These are phyloP conservation scores for Aspergillus asperescens DNA, from an alignment of 495 filamentous ascomycete genomes.

Conservation along the genomic window DNA sequence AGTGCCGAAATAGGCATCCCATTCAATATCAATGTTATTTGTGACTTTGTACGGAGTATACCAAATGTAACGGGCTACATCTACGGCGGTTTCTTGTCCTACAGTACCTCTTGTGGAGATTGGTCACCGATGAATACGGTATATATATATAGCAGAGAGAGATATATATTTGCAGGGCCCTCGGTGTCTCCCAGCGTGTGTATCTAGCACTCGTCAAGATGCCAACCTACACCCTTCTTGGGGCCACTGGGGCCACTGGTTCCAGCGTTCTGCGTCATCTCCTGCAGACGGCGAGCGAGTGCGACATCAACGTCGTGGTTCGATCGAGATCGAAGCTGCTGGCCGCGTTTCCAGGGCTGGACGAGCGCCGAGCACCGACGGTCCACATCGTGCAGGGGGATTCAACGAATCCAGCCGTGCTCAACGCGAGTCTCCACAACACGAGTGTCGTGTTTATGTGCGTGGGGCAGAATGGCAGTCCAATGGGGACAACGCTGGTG, in stretches of 20 bases:
- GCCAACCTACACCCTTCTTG: not conserved
- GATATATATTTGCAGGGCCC: not conserved
- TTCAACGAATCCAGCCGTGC: not conserved
- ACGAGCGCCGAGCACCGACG: not conserved
- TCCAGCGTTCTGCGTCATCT: not conserved
- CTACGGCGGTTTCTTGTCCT: too few species aligned
- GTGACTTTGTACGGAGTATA: too few species aligned
- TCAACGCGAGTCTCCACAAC: not conserved
- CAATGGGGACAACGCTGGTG: not conserved
- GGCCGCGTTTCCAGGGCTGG: not conserved
- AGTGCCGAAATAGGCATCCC: not conserved
- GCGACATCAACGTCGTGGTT: not conserved
- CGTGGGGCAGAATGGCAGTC: not conserved
- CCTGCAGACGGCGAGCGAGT: not conserved
- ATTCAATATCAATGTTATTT: too few species aligned
- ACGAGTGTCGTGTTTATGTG: not conserved
- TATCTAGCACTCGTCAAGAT: too few species aligned
- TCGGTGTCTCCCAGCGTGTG: too few species aligned
- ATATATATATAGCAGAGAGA: not conserved
- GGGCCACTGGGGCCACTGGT: not conserved
- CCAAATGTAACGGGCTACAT: too few species aligned
- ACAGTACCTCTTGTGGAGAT: too few species aligned
- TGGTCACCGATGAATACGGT: too few species aligned
- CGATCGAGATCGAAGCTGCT: not conserved
- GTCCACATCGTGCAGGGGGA: not conserved